These are phyloP conservation scores for Malassezia pachydermatis DNA, from an alignment of 1,284 basidiomycete genomes.

Conservation along the genomic window DNA sequence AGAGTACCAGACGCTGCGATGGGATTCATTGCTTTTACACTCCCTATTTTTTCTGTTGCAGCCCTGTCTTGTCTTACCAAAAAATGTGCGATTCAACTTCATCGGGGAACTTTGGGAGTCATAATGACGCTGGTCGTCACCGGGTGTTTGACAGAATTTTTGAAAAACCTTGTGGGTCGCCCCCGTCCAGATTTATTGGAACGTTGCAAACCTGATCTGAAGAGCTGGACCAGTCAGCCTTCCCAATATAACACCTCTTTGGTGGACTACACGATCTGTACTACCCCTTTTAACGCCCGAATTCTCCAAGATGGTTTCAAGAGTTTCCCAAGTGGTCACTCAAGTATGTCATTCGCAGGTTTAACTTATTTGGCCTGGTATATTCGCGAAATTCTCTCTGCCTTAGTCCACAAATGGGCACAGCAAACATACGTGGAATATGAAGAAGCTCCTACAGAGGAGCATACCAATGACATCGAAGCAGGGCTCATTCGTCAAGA, in stretches of 20 bases:
- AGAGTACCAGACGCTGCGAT: constrained; percentile 62
- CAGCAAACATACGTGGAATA: not conserved
- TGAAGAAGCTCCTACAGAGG: not conserved
- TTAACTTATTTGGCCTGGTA: constrained; percentile 81
- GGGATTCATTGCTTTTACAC: constrained; percentile 20
- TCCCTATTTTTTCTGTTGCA: constrained; percentile 55
- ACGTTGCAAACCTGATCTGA: constrained; percentile 65
- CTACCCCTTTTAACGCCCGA: constrained; percentile 42
- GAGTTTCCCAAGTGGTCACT: constrained; percentile 87
- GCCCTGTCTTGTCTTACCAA: constrained; percentile 62
- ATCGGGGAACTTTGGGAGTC: constrained; percentile 67
- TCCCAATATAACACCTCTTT: constrained; percentile 50
- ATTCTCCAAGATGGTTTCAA: constrained; percentile 59
- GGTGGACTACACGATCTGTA: constrained; percentile 67
- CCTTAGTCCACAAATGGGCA: not conserved
- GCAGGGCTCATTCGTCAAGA: not conserved
- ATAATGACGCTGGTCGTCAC: constrained; percentile 65
- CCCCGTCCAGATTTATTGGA: constrained; percentile 57
- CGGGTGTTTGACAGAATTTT: constrained; percentile 69
- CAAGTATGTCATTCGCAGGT: constrained; percentile 83
- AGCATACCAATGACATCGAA: not conserved
- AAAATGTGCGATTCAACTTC: constrained; percentile 76
- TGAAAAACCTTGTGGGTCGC: constrained; percentile 70
- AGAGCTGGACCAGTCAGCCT: constrained; percentile 48
- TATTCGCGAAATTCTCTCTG: constrained; percentile 19